Evolutionary conservation across 2,329 filamentous ascomycete species (phyloP), one percentile per base, ranked within the genome.

Genomic region (Macrophomina phaseolina): DNA sequence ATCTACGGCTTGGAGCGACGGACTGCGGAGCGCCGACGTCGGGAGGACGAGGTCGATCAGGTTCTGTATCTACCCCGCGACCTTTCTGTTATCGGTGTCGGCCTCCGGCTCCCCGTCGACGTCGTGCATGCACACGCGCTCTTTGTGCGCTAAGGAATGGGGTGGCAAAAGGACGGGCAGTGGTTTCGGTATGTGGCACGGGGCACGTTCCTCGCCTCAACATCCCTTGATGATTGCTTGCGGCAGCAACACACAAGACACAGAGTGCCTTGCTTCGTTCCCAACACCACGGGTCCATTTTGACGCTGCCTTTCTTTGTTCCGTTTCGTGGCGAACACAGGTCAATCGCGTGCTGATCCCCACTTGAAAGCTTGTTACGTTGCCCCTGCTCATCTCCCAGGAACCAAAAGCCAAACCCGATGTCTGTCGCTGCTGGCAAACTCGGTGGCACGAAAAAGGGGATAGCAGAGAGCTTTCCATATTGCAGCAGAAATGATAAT

Each of bases 331-430:
- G 49, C 23, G 7, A 18, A 23, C 11, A 32, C 40, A 30, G 40
- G 40, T 61, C 42, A n/a, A 36, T 28, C 38, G 55, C 42, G 56
- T 48, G 56, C 23, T 61, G 56, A 14, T 28, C 18, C 30, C 34
- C 53, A 23, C 34, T 23, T 23, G 23, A 23, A 23, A 23, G 23
- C 23, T 23, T 23, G 23, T 23, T 23, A 23, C 23, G 23, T 23
- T 32, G 53, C 38, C 53, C 58, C 58, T 62, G 58, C 5, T 38
- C 42, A 62, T 62, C 45, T 49, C 46, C 42, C 58, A 28, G n/a
- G 40, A 48, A 36, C 42, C 56, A 34, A 23, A 32, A n/a, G n/a
- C 38, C 16, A 34, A 16, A 61, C 42, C 3, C 23, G 23, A 23
- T 23, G 30, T 28, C 16, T 34, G 11, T 55, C 12, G 42, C 42